Conservation (phyloP, 495 filamentous ascomycete species). For the Podospora sp. region DNA sequence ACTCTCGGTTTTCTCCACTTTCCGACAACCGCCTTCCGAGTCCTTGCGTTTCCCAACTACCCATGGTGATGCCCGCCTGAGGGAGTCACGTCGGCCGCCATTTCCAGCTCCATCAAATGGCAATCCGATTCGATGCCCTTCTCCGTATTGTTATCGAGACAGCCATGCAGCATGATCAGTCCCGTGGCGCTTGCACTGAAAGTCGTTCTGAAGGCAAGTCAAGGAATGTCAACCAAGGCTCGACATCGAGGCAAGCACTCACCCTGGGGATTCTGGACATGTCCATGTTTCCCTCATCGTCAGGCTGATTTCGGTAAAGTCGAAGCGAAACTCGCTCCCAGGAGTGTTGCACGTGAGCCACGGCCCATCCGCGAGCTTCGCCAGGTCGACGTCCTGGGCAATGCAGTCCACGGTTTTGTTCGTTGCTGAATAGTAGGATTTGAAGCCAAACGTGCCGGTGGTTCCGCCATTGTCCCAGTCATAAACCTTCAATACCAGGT, state of each 20-base stretch:
- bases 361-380: conserved; percentile 22
- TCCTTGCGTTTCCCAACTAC: too few species aligned
- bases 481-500: conserved; percentile 30
- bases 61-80: too few species aligned
- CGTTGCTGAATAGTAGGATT: conserved; percentile 30
- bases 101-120: conserved; percentile 32
- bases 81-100: conserved; percentile 26
- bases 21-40: too few species aligned
- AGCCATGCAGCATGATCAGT: conserved; percentile 30
- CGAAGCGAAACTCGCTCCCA: conserved; percentile 31
- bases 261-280: conserved; percentile 29
- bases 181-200: conserved; percentile 31
- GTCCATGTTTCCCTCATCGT: conserved; percentile 31
- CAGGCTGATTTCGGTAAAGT: conserved; percentile 26
- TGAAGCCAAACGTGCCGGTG: conserved; percentile 32
- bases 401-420: conserved; percentile 30
- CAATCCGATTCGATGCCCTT: conserved; percentile 31
- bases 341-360: conserved; percentile 29
- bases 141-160: conserved; percentile 26
- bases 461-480: conserved; percentile 32
- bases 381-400: conserved; percentile 29
- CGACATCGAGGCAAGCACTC: conserved; percentile 14
- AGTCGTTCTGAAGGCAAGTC: conserved; percentile 11
- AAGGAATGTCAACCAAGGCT: conserved; percentile 14
- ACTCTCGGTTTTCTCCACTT: too few species aligned